Evolutionary conservation across 78 protist genomes (phyloP).

Genomic region (Polysphondylium violaceum): DNA sequence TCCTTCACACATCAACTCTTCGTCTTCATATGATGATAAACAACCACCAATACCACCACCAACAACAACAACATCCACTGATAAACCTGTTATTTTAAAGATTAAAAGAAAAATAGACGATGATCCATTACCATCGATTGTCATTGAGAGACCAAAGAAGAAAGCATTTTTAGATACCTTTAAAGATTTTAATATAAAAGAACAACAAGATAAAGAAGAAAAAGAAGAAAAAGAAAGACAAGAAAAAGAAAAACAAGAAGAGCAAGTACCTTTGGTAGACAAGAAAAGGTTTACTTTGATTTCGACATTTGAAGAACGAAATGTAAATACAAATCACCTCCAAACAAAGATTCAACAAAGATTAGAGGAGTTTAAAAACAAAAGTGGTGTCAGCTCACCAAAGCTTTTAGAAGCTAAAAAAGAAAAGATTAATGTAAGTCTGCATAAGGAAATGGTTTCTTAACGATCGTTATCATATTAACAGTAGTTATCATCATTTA

Average conservation of each 20-base stretch:
- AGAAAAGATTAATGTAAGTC: constrained; percentile 47
- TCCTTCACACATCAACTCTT: too few relatives aligned
- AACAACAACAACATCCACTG: not conserved
- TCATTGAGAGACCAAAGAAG: constrained; percentile 77
- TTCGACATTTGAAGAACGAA: constrained; percentile 50
- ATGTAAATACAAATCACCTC: not conserved
- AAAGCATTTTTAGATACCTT: constrained; percentile 61
- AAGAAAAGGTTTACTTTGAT: constrained; percentile 42
- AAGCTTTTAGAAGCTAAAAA: constrained; percentile 32
- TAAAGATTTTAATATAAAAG: constrained; percentile 9
- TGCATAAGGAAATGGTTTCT: not conserved
- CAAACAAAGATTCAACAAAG: constrained; percentile 56
- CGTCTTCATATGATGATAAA: too few relatives aligned
- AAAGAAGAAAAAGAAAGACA: not conserved
- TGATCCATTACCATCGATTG: constrained; percentile 44
- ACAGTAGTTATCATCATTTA: not conserved
- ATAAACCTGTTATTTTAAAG: constrained; percentile 35
- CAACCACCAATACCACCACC: constrained; percentile 11
- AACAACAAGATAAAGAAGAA: not conserved
- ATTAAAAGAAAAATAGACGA: constrained; percentile 76
- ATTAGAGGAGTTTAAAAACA: constrained; percentile 35
- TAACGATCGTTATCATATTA: not conserved
- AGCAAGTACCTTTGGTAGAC: not conserved
- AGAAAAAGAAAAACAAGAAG: not conserved
- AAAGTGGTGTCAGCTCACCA: constrained; percentile 47